Base-by-base conservation (phyloP, 805 yeast species). In the Ogataea glucozyma region DNA sequence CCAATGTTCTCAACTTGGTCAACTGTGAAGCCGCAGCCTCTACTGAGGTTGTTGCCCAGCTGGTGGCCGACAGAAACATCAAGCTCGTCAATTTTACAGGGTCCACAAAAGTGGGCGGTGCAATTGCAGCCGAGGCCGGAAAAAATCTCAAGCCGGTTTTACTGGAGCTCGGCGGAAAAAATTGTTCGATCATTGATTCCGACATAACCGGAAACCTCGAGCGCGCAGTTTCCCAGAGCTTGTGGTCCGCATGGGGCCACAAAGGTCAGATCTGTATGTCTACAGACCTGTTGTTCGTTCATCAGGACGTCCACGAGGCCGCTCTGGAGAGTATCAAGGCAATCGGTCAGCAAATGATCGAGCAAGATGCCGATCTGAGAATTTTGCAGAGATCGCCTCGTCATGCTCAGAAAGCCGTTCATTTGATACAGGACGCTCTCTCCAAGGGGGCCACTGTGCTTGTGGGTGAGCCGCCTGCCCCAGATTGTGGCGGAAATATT, bases 251-350 rank as follows among this genome's bases (percentile, higher is more conserved):
- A 8, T 71, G 72, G 73, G 53, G 62, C 37, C 71, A 73, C 48
- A 68, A 64, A 48, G 78, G 77, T 10, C 78, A 73, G 43, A 64
- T 73, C 17, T 74, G 79, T 51, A 73, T 73, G 77, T 61, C 69
- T 40, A 64, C 72, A 1, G 77, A 73, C 39, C 52, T 56, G 7
- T 55, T 70, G 1, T 70, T 47, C 39, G 54, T 73, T 24, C 66
- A 70, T 30, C 70, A 66, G 31, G 21, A 48, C 0, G 53, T 66
- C 1, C 71, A 69, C 40, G 64, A 65, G 4, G 53, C 63, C 27
- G 59, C 64, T 21, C 37, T 59, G 14, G 47, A 34, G 2, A 35
- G 44, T 9, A 19, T 71, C 23, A 33, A 38, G 12, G 12, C 26
- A 7, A 22, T 46, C 2, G 56, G 49, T 3, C 13, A 21, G 4